A percentile compares a stretch with the other conserved stretches of the same genome.
Evolutionary conservation across 495 filamentous ascomycete genomes (phyloP).

Genomic region (Margaritispora aquatica): DNA sequence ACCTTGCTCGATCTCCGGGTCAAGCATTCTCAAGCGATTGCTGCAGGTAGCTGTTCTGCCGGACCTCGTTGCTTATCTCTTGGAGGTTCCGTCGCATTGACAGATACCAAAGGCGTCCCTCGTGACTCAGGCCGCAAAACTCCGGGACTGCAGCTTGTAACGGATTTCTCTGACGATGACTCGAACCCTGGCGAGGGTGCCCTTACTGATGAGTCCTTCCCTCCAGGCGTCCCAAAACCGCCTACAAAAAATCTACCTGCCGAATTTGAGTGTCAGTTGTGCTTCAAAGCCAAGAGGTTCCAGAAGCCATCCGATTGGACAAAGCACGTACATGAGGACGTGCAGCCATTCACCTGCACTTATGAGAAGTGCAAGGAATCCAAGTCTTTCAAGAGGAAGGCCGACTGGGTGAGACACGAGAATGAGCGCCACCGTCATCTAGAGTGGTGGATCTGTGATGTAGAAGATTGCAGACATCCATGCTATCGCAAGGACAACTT

Average conservation of each 20-base stretch:
- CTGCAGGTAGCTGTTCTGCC: constrained; percentile 49
- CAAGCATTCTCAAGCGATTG: constrained; percentile 58
- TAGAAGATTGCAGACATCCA: constrained; percentile 72
- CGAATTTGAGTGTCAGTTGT: constrained; percentile 88
- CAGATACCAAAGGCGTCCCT: constrained; percentile 33
- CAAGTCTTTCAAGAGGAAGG: constrained; percentile 95
- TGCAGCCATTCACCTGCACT: constrained; percentile 93
- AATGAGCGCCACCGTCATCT: constrained; percentile 89
- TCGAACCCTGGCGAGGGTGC: constrained; percentile 56
- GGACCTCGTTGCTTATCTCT: constrained; percentile 56
- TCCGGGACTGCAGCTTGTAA: constrained; percentile 22
- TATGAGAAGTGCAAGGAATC: constrained; percentile 79
- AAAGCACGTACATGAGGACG: constrained; percentile 93
- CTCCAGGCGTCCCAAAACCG: constrained; percentile 73
- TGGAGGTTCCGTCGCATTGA: constrained; percentile 47
- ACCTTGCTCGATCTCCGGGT: constrained; percentile 64
- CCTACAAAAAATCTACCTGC: constrained; percentile 75
- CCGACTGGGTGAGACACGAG: constrained; percentile 95
- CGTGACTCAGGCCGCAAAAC: constrained; percentile 18
- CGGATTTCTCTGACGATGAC: constrained; percentile 56
- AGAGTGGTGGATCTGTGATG: constrained; percentile 87
- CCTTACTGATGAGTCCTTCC: constrained; percentile 64
- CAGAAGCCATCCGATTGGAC: constrained; percentile 97
- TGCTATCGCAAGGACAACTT: constrained; percentile 96
- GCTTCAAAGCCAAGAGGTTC: constrained; percentile 85